A percentile compares a stretch with the other conserved stretches of the same genome.
Evolutionary conservation across 2,329 filamentous ascomycete genomes (phyloP).

Genomic region (Xylaria sp.): DNA sequence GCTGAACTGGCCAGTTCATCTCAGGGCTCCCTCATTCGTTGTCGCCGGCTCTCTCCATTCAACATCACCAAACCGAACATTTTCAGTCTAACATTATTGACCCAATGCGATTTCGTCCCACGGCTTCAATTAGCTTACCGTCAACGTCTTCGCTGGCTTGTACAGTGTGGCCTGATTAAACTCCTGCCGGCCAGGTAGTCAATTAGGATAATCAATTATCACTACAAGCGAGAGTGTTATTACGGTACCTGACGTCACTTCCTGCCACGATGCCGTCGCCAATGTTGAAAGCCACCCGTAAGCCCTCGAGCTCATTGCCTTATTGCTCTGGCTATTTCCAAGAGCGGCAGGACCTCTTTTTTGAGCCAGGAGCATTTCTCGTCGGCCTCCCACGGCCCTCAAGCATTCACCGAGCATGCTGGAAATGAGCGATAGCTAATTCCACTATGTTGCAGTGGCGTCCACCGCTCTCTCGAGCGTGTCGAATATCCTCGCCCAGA

Average conservation of each 20-base stretch:
- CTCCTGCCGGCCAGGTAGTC: too few species aligned
- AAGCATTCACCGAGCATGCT: background rate
- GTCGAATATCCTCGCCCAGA: constrained; percentile 67
- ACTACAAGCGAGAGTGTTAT: background rate
- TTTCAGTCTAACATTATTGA: background rate
- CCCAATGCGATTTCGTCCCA: constrained; percentile 32
- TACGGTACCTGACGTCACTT: background rate
- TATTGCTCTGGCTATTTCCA: background rate
- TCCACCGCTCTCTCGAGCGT: constrained; percentile 62
- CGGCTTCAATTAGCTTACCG: constrained; percentile 19
- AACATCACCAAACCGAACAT: constrained; percentile 11
- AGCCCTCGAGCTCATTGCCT: background rate
- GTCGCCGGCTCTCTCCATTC: background rate
- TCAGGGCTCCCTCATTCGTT: constrained; percentile 6
- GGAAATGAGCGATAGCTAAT: background rate
- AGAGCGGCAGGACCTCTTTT: too few species aligned
- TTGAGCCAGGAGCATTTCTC: background rate
- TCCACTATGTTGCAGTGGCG: constrained; percentile 52
- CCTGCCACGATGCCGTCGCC: constrained; percentile 57
- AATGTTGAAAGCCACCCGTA: constrained; percentile 60
- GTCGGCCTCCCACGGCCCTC: too few species aligned
- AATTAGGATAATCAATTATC: background rate
- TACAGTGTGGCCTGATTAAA: constrained; percentile 36
- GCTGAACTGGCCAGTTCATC: constrained; percentile 3
- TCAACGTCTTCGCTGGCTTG: constrained; percentile 24